phyloP scores from a whole-genome alignment of 2,329 filamentous ascomycete genomes.

The Ilyonectria robusta region DNA sequence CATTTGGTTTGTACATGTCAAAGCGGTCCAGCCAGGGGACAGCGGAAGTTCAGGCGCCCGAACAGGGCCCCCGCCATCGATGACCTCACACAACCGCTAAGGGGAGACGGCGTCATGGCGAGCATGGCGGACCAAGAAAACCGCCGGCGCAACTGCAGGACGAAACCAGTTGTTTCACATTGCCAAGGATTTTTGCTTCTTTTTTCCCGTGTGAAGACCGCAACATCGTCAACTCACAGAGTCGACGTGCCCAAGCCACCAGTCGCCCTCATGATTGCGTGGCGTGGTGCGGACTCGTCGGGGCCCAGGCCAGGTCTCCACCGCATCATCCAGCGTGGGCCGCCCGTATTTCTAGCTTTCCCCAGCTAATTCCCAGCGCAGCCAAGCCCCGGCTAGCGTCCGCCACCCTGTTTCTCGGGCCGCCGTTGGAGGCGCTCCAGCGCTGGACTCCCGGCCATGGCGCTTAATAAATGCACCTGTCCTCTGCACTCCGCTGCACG shows the following conservation, averaged over 20 bases:
- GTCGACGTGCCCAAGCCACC: conserved; percentile 11
- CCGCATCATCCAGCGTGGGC: conserved; percentile 2
- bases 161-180: conserved; percentile 10
- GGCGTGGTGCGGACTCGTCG: conserved; percentile 17
- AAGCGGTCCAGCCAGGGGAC: not conserved
- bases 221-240: conserved; percentile 9
- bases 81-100: conserved; percentile 40
- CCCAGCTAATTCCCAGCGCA: not conserved
- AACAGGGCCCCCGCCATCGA: conserved; percentile 24
- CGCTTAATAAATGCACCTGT: not conserved
- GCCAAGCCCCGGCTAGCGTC: conserved; percentile 5
- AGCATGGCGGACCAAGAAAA: conserved; percentile 13
- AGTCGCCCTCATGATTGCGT: conserved; percentile 26
- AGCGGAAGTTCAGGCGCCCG: conserved; percentile 29
- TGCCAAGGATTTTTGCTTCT: conserved; percentile 5
- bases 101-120: conserved; percentile 9
- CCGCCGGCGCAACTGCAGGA: not conserved
- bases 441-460: not conserved
- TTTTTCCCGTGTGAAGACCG: conserved; percentile 12
- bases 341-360: conserved; percentile 4
- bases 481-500: not conserved
- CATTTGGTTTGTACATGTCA: not conserved
- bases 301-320: not conserved
- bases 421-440: not conserved
- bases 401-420: conserved; percentile 12